Conservation (phyloP, 352 stramenopile genomes). For the Pythium aquatile region DNA sequence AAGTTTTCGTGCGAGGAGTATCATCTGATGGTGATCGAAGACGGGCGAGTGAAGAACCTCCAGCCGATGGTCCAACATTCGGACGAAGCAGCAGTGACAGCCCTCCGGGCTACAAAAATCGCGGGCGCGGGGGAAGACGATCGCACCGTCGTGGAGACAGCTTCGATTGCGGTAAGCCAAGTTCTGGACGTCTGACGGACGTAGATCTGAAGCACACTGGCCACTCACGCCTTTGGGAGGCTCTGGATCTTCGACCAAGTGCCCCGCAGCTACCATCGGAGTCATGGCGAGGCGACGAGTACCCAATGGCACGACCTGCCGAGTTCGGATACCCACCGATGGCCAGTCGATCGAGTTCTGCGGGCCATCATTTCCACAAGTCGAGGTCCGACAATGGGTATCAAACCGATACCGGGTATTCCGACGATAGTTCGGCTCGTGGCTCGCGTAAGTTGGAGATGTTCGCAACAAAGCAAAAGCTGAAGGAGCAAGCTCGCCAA, state of each 20-base stretch:
- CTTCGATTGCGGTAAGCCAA: conserved; percentile 39
- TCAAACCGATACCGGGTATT: background rate
- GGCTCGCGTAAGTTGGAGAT: conserved; percentile 22
- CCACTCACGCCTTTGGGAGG: conserved; percentile 49
- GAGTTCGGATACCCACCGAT: conserved; percentile 2
- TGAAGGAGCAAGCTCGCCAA: conserved; percentile 27
- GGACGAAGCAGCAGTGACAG: conserved; percentile 15
- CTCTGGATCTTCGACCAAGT: conserved; percentile 45
- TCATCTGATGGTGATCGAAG: background rate
- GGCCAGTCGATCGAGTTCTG: background rate
- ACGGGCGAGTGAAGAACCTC: background rate
- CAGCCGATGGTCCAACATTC: conserved; percentile 6
- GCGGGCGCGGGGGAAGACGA: conserved; percentile 16
- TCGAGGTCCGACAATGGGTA: conserved; percentile 13
- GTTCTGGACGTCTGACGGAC: conserved; percentile 13
- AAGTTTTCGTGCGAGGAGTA: conserved; percentile 11
- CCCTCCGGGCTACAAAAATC: conserved; percentile 1
- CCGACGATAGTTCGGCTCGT: background rate
- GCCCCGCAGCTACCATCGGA: conserved; percentile 37
- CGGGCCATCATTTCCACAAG: conserved; percentile 7
- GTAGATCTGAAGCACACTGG: conserved; percentile 33
- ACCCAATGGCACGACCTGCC: conserved; percentile 12
- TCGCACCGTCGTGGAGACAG: conserved; percentile 40
- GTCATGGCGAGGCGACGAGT: conserved; percentile 16
- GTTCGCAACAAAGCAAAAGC: conserved; percentile 16